Percentiles rank a stretch among this genome's conserved stretches.
These are phyloP conservation scores for Ogataea angusta DNA, from an alignment of 805 yeast species.

Conservation along the genomic window DNA sequence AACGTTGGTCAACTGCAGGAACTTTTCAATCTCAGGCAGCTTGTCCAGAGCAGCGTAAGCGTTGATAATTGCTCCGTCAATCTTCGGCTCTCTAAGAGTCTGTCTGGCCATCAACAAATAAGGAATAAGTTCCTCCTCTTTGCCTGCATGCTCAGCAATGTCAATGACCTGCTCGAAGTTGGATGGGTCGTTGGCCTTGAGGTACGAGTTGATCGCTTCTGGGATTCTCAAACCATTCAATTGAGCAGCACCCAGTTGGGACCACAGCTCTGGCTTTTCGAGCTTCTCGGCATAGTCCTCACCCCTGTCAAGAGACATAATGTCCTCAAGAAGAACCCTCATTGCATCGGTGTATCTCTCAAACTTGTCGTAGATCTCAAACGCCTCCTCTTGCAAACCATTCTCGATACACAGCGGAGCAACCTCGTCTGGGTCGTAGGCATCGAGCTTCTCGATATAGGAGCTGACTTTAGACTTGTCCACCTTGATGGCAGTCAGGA, in stretches of 20 bases:
- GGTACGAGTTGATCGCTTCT: constrained; percentile 89
- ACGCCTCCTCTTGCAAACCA: constrained; percentile 89
- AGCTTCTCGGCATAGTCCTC: constrained; percentile 88
- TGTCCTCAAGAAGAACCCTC: constrained; percentile 86
- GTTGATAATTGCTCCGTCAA: constrained; percentile 89
- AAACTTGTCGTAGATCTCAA: constrained; percentile 84
- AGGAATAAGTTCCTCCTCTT: constrained; percentile 86
- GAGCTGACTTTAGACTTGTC: constrained; percentile 81
- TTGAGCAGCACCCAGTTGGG: constrained; percentile 93
- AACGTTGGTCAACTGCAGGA: constrained; percentile 83
- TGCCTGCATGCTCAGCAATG: constrained; percentile 92
- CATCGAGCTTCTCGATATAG: constrained; percentile 85
- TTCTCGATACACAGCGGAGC: constrained; percentile 89
- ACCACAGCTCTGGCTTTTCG: constrained; percentile 86
- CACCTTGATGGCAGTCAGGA: constrained; percentile 93
- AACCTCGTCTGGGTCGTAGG: constrained; percentile 90
- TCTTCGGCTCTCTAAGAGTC: constrained; percentile 82
- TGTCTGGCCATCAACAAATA: constrained; percentile 90
- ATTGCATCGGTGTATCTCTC: constrained; percentile 76
- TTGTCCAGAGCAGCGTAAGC: constrained; percentile 79
- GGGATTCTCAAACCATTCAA: constrained; percentile 87
- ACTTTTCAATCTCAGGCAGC: constrained; percentile 76
- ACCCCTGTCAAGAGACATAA: constrained; percentile 93
- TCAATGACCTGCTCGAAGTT: constrained; percentile 91
- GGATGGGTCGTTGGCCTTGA: constrained; percentile 86